Conservation (phyloP, 768 basidiomycete species). For the Amanita fuliginea region DNA sequence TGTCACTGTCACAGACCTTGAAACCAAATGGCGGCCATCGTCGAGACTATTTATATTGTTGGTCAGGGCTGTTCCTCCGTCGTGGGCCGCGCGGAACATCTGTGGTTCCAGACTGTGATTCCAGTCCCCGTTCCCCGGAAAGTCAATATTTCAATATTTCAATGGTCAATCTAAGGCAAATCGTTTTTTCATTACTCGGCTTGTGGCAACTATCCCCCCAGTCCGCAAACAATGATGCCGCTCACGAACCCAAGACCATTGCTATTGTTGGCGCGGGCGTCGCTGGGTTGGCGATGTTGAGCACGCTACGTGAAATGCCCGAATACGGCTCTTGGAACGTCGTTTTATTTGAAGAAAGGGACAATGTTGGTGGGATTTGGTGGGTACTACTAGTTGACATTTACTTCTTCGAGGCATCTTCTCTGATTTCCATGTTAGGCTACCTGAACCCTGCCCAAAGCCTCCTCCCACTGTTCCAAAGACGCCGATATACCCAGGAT, state of each 20-base stretch:
- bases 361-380: slow-evolving; percentile 50
- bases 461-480: slow-evolving; percentile 38
- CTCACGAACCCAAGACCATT: slow-evolving; percentile 27
- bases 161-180: slow-evolving; percentile 6
- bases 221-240: slow-evolving; percentile 4
- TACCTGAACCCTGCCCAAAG: slow-evolving; percentile 19
- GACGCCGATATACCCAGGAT: slow-evolving; percentile 42
- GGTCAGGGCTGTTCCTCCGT: too few species aligned
- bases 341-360: slow-evolving; percentile 42
- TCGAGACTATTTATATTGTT: too few species aligned
- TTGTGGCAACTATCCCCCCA: neutral
- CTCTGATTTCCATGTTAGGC: slow-evolving; percentile 12
- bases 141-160: too few species aligned
- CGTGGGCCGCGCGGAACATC: too few species aligned
- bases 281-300: slow-evolving; percentile 42
- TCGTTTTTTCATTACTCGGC: slow-evolving; percentile 13
- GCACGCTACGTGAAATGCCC: slow-evolving; percentile 37
- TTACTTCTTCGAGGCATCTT: neutral
- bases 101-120: too few species aligned
- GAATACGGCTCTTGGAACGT: slow-evolving; percentile 31
- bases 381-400: slow-evolving; percentile 13
- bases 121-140: too few species aligned
- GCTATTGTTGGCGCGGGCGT: slow-evolving; percentile 50
- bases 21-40: too few species aligned
- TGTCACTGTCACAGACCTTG: too few species aligned